Evolutionary conservation across 2,329 filamentous ascomycete species (phyloP).

Genomic region (Didymella segeticola): DNA sequence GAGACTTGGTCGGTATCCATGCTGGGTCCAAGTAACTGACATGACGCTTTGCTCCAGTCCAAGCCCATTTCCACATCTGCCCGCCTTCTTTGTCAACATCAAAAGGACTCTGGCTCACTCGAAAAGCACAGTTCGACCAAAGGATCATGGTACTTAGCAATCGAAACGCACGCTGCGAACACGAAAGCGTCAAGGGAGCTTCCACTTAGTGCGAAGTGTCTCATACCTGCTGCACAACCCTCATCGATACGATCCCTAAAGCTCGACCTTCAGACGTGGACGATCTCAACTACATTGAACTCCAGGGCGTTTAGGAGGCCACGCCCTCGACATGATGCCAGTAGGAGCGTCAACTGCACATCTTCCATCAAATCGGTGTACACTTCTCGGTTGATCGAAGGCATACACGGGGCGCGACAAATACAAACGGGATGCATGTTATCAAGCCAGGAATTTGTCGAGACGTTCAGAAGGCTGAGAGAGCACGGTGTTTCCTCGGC

Average conservation of each 20-base stretch:
- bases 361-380: not conserved
- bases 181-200: not conserved
- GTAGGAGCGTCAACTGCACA: not conserved
- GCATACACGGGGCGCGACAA: not conserved
- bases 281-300: not conserved
- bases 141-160: slow-evolving; percentile 24
- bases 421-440: not conserved
- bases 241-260: not conserved
- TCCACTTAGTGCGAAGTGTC: not conserved
- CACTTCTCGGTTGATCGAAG: not conserved
- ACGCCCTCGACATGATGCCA: not conserved
- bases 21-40: slow-evolving; percentile 30
- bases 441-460: not conserved
- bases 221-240: not conserved
- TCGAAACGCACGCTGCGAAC: slow-evolving; percentile 15
- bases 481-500: slow-evolving; percentile 28
- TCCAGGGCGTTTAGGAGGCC: not conserved
- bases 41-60: slow-evolving; percentile 19
- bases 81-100: not conserved
- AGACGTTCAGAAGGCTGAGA: not conserved
- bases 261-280: not conserved
- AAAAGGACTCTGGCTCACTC: slow-evolving; percentile 17
- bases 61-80: slow-evolving; percentile 14
- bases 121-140: slow-evolving; percentile 29
- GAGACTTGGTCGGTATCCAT: slow-evolving; percentile 24